A percentile compares a stretch with the other conserved stretches of the same genome.
Conservation (phyloP, 1,284 basidiomycete genomes). For the Vanrija pseudolonga region DNA sequence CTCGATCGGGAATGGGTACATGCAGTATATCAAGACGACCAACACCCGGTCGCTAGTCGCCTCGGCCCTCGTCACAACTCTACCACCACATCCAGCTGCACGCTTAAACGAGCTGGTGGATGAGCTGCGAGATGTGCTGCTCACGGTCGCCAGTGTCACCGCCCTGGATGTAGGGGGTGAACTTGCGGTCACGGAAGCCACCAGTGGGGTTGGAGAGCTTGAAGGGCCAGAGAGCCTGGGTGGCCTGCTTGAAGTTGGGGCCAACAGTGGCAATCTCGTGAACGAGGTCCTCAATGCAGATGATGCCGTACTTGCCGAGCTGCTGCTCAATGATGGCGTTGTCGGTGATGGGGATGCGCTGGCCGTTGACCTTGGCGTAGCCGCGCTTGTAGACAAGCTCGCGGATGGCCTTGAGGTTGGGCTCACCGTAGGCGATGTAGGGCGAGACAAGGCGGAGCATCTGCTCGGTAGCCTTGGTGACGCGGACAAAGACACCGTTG, state of each 20-base stretch:
- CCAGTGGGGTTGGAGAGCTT: conserved; percentile 99
- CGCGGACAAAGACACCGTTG: conserved; percentile 98
- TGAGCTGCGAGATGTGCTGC: conserved; percentile 92
- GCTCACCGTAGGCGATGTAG: conserved; percentile 91
- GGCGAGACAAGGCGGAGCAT: conserved; percentile 98
- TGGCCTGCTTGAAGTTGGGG: conserved; percentile 98
- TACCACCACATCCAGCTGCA: conserved; percentile 8
- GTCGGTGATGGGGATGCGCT: conserved; percentile 92
- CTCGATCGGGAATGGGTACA: conserved; percentile 25
- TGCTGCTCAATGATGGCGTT: conserved; percentile 88
- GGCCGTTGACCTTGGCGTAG: conserved; percentile 97
- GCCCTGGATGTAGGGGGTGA: conserved; percentile 89
- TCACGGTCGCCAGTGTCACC: conserved; percentile 94
- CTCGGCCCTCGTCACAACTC: conserved; percentile 9
- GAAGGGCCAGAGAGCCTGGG: conserved; percentile 98
- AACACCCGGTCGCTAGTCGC: conserved; percentile 22
- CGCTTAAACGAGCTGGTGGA: conserved; percentile 89
- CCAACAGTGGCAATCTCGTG: conserved; percentile 95
- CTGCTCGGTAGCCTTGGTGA: conserved; percentile 92
- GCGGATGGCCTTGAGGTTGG: conserved; percentile 91
- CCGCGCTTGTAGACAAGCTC: conserved; percentile 99
- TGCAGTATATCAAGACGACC: conserved; percentile 25
- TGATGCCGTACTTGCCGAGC: conserved; percentile 93
- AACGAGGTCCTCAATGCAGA: conserved; percentile 96
- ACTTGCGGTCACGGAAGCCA: conserved; percentile 95